These are phyloP conservation scores for Piper longum DNA, from an alignment of 164 flowering plant genomes.

Conservation along the genomic window DNA sequence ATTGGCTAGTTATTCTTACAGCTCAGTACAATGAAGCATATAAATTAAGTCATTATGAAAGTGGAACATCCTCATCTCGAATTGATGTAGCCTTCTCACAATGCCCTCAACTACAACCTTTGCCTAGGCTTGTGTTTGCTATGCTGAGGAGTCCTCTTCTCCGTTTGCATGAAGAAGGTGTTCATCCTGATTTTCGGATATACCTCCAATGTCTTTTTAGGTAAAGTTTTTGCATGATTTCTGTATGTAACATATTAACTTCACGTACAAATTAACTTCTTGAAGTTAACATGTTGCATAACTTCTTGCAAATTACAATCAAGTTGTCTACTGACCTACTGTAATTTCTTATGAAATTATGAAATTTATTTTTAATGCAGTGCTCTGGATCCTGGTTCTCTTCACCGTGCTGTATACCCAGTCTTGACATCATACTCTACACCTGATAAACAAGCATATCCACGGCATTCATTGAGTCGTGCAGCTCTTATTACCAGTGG, in stretches of 20 bases:
- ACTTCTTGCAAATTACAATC: too few relatives aligned
- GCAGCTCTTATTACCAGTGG: conserved; percentile 91
- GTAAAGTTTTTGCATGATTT: conserved; percentile 18
- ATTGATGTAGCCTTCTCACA: conserved; percentile 72
- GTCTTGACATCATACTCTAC: conserved; percentile 61
- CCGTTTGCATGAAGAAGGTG: conserved; percentile 97
- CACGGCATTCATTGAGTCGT: conserved; percentile 97
- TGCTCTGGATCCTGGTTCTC: conserved; percentile 87
- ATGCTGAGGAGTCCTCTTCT: conserved; percentile 84
- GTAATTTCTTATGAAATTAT: neutral
- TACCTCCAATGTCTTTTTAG: conserved; percentile 96
- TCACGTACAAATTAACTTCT: too few relatives aligned
- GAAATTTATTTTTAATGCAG: conserved; percentile 30
- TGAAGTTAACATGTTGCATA: too few relatives aligned
- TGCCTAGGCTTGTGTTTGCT: conserved; percentile 88
- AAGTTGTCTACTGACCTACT: too few relatives aligned
- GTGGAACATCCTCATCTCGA: conserved; percentile 39
- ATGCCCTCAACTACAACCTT: conserved; percentile 76
- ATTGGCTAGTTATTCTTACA: conserved; percentile 96
- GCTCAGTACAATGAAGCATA: conserved; percentile 92
- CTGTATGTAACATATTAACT: neutral
- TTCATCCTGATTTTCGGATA: conserved; percentile 93
- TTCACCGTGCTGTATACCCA: conserved; percentile 87
- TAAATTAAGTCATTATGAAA: conserved; percentile 40
- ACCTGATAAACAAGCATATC: conserved; percentile 91